Evolutionary conservation across 345 rosid genomes (phyloP), one percentile per base, ranked within the genome.

Genomic region (Ricinus communis): DNA sequence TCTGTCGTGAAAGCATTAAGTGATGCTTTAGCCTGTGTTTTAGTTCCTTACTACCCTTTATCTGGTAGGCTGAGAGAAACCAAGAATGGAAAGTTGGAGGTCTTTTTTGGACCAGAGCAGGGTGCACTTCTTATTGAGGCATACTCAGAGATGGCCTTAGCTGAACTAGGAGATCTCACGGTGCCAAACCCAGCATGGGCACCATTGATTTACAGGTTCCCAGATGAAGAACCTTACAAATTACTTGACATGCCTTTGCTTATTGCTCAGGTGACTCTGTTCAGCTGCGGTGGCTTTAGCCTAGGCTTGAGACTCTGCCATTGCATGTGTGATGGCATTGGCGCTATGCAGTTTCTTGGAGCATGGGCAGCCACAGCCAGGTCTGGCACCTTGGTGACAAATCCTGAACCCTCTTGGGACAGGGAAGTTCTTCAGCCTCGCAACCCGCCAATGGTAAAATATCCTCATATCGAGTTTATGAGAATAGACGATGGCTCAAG

Each of bases 121-220:
- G 96, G 98, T 64, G 96, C 85, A 11, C 80, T 90, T 13, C 63
- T 91, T 87, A 91, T 94, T 5, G 89, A 90, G 62, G 96, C 97
- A 0, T 79, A 69, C 71, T 82, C 90, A 4, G 74, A 84, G 30
- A 66, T 85, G 87, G 53, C 80, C 33, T 78, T 91, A 49, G 78
- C 77, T 13, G 90, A 93, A 62, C 81, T 94, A 10, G 91, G 98
- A 45, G 95, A 94, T 65, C 85, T 94, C 6, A 65, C 90, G 0
- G 93, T 91, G 66, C 98, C 98, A 9, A 94, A 91, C 71, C 96
- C 98, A 1, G 89, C 88, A 5, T 91, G 97, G 97, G 68, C 84
- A 13, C 96, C 93, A 2, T 64, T 94, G 80, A 82, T 91, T 74
- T 90, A 77, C 77, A 85, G 74, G 65, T 80, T 84, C 60, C 88